phyloP scores from a whole-genome alignment of 2,329 filamentous ascomycete genomes.

The Trichophyton equinum region DNA sequence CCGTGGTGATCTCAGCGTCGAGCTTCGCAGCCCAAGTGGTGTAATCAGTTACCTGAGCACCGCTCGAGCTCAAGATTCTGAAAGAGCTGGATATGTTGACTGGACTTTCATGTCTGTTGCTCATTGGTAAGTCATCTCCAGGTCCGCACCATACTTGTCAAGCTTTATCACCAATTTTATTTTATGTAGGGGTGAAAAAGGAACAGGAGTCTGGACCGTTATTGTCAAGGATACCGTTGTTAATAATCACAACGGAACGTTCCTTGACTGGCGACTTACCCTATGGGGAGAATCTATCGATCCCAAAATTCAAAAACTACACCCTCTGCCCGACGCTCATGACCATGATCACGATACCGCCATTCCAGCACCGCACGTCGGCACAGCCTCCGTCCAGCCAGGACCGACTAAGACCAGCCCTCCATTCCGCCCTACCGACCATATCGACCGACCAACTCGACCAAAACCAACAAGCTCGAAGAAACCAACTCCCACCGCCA shows the following conservation, averaged over 20 bases:
- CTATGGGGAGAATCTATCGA: slow-evolving; percentile 87
- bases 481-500: slow-evolving; percentile 1
- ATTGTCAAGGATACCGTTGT: slow-evolving; percentile 72
- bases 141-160: neutral
- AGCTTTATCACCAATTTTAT: slow-evolving; percentile 22
- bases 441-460: slow-evolving; percentile 53
- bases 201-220: slow-evolving; percentile 80
- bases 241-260: slow-evolving; percentile 65
- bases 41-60: slow-evolving; percentile 74
- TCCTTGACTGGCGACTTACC: slow-evolving; percentile 85
- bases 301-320: slow-evolving; percentile 53
- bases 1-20: slow-evolving; percentile 83
- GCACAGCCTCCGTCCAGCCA: slow-evolving; percentile 50
- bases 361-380: slow-evolving; percentile 43
- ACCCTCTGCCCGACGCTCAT: slow-evolving; percentile 69
- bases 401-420: slow-evolving; percentile 34
- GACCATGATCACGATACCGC: slow-evolving; percentile 73
- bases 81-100: slow-evolving; percentile 62
- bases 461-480: slow-evolving; percentile 39
- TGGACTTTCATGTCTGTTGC: slow-evolving; percentile 99
- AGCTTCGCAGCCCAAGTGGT: slow-evolving; percentile 71
- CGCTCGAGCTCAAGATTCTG: slow-evolving; percentile 56
- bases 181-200: slow-evolving; percentile 62
- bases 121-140: slow-evolving; percentile 55
- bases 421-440: slow-evolving; percentile 44